These are phyloP conservation scores for Termitomyces sp. DNA, from an alignment of 1,284 basidiomycete genomes.

Conservation along the genomic window DNA sequence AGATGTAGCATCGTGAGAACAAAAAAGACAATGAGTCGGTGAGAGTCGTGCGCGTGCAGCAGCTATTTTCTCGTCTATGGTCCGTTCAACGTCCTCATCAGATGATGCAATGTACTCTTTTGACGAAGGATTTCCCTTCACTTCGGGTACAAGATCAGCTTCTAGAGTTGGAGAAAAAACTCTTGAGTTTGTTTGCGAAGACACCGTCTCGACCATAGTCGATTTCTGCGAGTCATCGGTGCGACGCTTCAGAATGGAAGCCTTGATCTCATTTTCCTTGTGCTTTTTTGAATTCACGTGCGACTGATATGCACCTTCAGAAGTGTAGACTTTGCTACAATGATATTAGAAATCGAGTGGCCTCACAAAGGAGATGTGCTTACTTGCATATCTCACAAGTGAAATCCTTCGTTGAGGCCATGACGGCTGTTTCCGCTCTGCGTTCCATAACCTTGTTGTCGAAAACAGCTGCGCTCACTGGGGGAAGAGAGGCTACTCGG, in stretches of 20 bases:
- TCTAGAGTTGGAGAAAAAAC: background rate
- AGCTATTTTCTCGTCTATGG: slow-evolving; percentile 75
- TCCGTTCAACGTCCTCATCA: slow-evolving; percentile 50
- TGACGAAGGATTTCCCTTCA: background rate
- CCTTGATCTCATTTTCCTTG: slow-evolving; percentile 71
- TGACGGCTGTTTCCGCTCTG: slow-evolving; percentile 67
- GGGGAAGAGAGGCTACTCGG: slow-evolving; percentile 86
- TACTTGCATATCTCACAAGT: slow-evolving; percentile 84
- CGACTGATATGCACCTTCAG: slow-evolving; percentile 84
- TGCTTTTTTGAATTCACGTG: slow-evolving; percentile 92
- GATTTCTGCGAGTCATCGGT: background rate
- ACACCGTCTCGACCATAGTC: slow-evolving; percentile 2
- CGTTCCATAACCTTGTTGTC: slow-evolving; percentile 88
- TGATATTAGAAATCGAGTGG: slow-evolving; percentile 2
- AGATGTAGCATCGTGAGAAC: slow-evolving; percentile 48
- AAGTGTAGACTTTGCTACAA: slow-evolving; percentile 82
- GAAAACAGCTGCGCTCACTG: slow-evolving; percentile 77
- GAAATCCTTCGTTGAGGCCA: slow-evolving; percentile 58
- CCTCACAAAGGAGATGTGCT: slow-evolving; percentile 18
- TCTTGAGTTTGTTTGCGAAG: slow-evolving; percentile 2
- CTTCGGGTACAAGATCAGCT: background rate
- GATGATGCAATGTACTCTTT: slow-evolving; percentile 21
- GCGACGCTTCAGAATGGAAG: slow-evolving; percentile 16
- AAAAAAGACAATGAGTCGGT: slow-evolving; percentile 83
- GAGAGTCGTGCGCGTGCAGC: slow-evolving; percentile 65